Conservation (phyloP, 179 eudicot genomes). For the Spinacia oleracea region DNA sequence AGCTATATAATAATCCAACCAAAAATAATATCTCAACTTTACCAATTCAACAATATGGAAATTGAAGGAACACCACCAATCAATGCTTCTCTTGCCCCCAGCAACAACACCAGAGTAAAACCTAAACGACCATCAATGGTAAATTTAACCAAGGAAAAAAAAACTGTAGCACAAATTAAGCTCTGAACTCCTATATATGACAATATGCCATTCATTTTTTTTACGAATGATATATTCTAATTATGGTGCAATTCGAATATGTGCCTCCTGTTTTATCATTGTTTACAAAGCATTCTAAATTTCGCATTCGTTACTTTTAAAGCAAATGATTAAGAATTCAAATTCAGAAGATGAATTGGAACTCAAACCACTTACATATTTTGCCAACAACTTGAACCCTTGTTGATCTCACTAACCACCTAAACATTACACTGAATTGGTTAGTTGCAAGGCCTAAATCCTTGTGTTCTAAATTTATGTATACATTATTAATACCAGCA, state of each 20-base stretch:
- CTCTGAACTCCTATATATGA: neutral
- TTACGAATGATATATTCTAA: neutral
- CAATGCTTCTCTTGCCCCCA: constrained; percentile 84
- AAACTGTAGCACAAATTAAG: neutral
- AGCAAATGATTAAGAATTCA: neutral
- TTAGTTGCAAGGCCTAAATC: constrained; percentile 11
- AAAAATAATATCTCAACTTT: constrained; percentile 15
- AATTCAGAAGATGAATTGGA: neutral
- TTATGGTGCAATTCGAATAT: neutral
- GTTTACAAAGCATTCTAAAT: neutral
- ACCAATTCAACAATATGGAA: constrained; percentile 80
- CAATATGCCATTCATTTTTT: no score
- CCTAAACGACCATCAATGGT: constrained; percentile 32
- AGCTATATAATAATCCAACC: neutral
- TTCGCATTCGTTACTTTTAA: neutral
- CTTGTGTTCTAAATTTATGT: neutral
- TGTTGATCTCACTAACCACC: constrained; percentile 82
- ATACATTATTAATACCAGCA: constrained; percentile 54
- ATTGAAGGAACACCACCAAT: constrained; percentile 72
- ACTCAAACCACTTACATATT: constrained; percentile 55
- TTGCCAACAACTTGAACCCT: constrained; percentile 75
- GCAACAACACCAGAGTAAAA: constrained; percentile 76
- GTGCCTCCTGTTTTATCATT: neutral
- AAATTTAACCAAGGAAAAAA: neutral
- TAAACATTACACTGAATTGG: constrained; percentile 28